These are phyloP conservation scores for Nidularia sp. DNA, from an alignment of 768 basidiomycete genomes.

Conservation along the genomic window DNA sequence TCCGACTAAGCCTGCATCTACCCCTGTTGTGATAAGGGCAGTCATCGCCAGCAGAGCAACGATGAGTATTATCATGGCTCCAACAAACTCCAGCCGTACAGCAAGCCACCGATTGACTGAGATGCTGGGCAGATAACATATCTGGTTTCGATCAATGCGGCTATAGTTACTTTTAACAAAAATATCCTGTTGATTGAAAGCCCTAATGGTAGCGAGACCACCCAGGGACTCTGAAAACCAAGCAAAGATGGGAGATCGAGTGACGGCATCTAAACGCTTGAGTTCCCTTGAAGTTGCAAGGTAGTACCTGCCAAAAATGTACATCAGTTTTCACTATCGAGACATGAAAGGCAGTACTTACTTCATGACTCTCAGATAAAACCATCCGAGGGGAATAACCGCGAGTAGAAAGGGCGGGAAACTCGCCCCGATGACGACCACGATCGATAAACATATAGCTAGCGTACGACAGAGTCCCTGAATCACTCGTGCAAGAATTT, in stretches of 20 bases:
- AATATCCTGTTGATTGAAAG: constrained; percentile 65
- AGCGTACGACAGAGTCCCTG: constrained; percentile 66
- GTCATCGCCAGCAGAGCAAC: constrained; percentile 64
- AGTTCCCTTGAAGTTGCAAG: constrained; percentile 83
- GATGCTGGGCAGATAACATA: constrained; percentile 70
- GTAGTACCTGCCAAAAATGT: constrained; percentile 61
- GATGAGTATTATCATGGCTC: constrained; percentile 72
- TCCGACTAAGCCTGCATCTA: constrained; percentile 87
- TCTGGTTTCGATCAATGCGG: constrained; percentile 82
- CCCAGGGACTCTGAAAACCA: constrained; percentile 78
- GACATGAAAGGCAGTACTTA: constrained; percentile 26
- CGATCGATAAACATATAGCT: constrained; percentile 52
- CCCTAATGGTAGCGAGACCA: constrained; percentile 81
- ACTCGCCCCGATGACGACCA: constrained; percentile 72
- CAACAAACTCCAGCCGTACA: constrained; percentile 80
- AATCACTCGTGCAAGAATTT: constrained; percentile 75
- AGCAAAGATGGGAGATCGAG: constrained; percentile 87
- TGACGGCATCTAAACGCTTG: constrained; percentile 85
- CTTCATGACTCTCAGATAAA: constrained; percentile 81
- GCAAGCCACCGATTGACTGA: constrained; percentile 83
- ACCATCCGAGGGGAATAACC: constrained; percentile 69
- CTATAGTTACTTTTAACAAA: constrained; percentile 69
- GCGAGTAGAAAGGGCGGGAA: constrained; percentile 82
- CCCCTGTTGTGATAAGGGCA: constrained; percentile 69
- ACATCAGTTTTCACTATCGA: neutral